Percentiles rank a stretch among this genome's conserved stretches.
phyloP scores from a whole-genome alignment of 2,329 filamentous ascomycete species.

The Sphaerulina vaccinii region DNA sequence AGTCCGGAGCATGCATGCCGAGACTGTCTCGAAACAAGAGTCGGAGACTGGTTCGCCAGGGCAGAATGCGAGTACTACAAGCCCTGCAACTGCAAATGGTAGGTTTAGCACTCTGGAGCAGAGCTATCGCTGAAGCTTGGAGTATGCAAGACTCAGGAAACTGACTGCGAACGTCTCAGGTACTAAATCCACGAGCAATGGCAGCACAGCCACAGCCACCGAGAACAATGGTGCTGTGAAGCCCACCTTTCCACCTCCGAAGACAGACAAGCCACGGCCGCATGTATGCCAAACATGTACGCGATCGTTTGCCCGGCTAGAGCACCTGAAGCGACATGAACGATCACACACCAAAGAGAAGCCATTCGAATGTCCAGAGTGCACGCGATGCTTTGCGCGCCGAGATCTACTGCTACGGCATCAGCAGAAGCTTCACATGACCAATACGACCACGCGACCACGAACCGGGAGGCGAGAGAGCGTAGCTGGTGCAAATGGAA shows the following conservation, averaged over 20 bases:
- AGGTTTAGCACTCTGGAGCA: conserved; percentile 1
- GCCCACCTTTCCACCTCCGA: conserved; percentile 70
- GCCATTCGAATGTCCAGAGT: conserved; percentile 95
- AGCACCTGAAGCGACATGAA: conserved; percentile 96
- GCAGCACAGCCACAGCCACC: conserved; percentile 14
- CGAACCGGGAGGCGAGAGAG: conserved; percentile 84
- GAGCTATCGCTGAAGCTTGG: background rate
- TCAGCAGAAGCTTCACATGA: conserved; percentile 97
- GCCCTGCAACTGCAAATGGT: conserved; percentile 22
- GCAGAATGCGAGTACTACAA: conserved; percentile 17
- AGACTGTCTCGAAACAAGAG: conserved; percentile 26
- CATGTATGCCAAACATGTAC: conserved; percentile 90
- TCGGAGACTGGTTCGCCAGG: conserved; percentile 29
- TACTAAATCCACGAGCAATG: conserved; percentile 15
- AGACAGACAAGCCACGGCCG: conserved; percentile 95
- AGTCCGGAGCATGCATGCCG: conserved; percentile 31
- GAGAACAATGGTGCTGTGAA: conserved; percentile 25
- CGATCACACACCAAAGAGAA: conserved; percentile 99
- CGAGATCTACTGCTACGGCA: conserved; percentile 88
- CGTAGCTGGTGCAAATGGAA: conserved; percentile 66
- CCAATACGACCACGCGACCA: conserved; percentile 81
- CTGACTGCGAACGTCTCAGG: background rate
- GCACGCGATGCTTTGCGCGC: conserved; percentile 88
- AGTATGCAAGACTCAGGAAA: background rate
- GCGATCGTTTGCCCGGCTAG: conserved; percentile 88